These are phyloP conservation scores for Pythium grandisporangium DNA, from an alignment of 352 stramenopile genomes.

Conservation along the genomic window DNA sequence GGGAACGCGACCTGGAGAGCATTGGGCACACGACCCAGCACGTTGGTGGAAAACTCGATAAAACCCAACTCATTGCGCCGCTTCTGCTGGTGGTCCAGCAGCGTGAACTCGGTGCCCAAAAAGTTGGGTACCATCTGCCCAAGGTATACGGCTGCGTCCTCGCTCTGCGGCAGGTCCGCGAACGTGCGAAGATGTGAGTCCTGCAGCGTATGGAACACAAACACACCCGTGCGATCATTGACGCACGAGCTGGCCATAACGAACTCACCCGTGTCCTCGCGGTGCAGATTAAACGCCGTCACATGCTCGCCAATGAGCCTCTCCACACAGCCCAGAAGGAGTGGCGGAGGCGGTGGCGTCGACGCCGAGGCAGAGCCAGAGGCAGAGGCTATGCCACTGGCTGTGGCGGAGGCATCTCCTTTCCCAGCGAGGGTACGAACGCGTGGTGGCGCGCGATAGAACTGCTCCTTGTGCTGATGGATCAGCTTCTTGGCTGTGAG, in stretches of 20 bases:
- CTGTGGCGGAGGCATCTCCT: no score
- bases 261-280: slow-evolving; percentile 75
- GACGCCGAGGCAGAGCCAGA: no score
- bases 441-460: slow-evolving; percentile 40
- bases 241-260: slow-evolving; percentile 56
- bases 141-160: slow-evolving; percentile 75
- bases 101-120: slow-evolving; percentile 76
- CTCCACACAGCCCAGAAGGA: slow-evolving; percentile 65
- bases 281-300: slow-evolving; percentile 81
- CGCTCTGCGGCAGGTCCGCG: slow-evolving; percentile 60
- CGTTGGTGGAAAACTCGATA: slow-evolving; percentile 72
- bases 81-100: slow-evolving; percentile 72
- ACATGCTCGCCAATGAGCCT: slow-evolving; percentile 60
- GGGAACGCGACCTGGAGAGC: slow-evolving; percentile 58
- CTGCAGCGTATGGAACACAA: slow-evolving; percentile 79
- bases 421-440: not conserved
- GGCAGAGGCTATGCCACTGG: no score
- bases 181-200: slow-evolving; percentile 64
- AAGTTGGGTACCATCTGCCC: slow-evolving; percentile 75
- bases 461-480: slow-evolving; percentile 66
- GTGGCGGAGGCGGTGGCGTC: slow-evolving; percentile 6
- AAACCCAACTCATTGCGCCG: slow-evolving; percentile 58
- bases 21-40: slow-evolving; percentile 71
- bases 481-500: slow-evolving; percentile 65
- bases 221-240: slow-evolving; percentile 56